A percentile compares a stretch with the other conserved stretches of the same genome.
Conservation (phyloP, 495 filamentous ascomycete species). For the Penicillium manginii region DNA sequence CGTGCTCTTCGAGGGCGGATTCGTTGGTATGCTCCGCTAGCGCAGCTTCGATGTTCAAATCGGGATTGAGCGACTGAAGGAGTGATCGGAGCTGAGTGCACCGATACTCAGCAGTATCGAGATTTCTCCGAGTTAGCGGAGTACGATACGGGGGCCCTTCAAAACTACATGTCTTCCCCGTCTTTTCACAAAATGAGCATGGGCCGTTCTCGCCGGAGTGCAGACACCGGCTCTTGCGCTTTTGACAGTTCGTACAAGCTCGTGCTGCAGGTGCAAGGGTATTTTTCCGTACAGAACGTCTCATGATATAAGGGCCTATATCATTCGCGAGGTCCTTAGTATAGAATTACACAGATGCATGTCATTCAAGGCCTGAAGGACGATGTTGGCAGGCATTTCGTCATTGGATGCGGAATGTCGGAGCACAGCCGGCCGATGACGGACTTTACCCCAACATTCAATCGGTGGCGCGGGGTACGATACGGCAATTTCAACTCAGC, state of each 20-base stretch:
- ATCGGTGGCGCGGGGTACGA: too few species aligned
- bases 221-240: slow-evolving; percentile 9
- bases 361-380: neutral
- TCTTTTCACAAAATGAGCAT: slow-evolving; percentile 27
- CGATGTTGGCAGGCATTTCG: neutral
- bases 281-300: slow-evolving; percentile 4
- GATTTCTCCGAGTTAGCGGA: slow-evolving; percentile 30
- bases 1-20: slow-evolving; percentile 12
- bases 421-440: slow-evolving; percentile 13
- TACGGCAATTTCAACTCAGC: too few species aligned
- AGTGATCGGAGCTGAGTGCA: slow-evolving; percentile 16
- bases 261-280: neutral
- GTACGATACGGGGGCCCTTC: slow-evolving; percentile 22
- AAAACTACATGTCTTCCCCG: slow-evolving; percentile 23
- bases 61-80: slow-evolving; percentile 18
- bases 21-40: slow-evolving; percentile 8
- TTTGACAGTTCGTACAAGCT: slow-evolving; percentile 14
- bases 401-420: slow-evolving; percentile 15
- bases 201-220: slow-evolving; percentile 18
- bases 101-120: slow-evolving; percentile 25
- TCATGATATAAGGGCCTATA: neutral
- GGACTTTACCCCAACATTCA: neutral
- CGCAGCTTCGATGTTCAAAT: slow-evolving; percentile 21
- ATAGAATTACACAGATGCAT: too few species aligned
- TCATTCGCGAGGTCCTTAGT: too few species aligned